Conservation (phyloP, 208 protist species). For the Crithidia thermophila region DNA sequence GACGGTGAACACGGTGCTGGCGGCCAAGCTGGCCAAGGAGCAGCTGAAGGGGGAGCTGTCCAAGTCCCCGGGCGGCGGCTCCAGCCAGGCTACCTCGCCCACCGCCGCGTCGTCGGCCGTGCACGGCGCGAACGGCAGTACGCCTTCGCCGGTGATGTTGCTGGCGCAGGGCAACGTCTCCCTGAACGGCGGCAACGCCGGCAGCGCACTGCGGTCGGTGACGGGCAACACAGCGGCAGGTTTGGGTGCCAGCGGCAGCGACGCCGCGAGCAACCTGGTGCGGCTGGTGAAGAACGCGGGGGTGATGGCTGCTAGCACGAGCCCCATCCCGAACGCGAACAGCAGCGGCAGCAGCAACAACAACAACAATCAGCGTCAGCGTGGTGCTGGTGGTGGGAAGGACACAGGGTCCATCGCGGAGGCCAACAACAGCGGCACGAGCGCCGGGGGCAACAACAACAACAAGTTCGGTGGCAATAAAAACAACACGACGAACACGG, state of each 20-base stretch:
- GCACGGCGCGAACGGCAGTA: background rate
- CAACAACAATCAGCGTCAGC: slow-evolving; percentile 6
- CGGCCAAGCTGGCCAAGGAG: slow-evolving; percentile 59
- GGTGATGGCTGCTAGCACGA: slow-evolving; percentile 1
- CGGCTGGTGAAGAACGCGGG: slow-evolving; percentile 13
- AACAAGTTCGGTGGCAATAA: background rate
- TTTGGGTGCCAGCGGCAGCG: slow-evolving; percentile 1
- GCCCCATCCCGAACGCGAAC: background rate
- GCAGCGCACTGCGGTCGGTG: too few species aligned
- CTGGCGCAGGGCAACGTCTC: slow-evolving; percentile 21
- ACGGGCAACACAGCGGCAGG: too few species aligned
- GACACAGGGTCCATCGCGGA: background rate
- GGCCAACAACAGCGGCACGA: slow-evolving; percentile 6
- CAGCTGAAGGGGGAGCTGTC: slow-evolving; percentile 1
- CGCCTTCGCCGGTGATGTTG: slow-evolving; percentile 7
- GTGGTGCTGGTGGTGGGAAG: background rate
- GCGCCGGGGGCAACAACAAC: background rate
- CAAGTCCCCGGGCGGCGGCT: background rate
- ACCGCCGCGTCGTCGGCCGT: background rate
- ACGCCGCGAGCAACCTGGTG: slow-evolving; percentile 14
- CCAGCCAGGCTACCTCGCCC: background rate
- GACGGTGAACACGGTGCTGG: slow-evolving; percentile 34
- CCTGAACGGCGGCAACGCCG: background rate
- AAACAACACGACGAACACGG: background rate
- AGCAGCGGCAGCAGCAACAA: slow-evolving; percentile 4